These are phyloP conservation scores for Torrubiella hemipterigena DNA, from an alignment of 2,329 filamentous ascomycete genomes.

Conservation along the genomic window DNA sequence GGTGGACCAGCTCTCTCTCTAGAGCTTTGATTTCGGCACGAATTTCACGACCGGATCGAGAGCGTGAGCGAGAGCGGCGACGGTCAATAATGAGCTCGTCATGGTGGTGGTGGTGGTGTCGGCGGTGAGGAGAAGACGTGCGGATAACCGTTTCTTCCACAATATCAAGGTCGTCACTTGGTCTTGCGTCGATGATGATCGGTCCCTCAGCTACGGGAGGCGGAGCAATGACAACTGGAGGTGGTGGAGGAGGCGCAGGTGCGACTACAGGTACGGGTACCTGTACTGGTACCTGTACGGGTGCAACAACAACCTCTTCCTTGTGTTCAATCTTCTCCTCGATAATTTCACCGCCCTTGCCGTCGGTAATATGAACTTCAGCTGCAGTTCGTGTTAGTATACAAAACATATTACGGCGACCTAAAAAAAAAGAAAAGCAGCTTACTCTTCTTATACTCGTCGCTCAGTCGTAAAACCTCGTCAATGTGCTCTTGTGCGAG, in stretches of 20 bases:
- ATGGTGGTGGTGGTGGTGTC: conserved; percentile 15
- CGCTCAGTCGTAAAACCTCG: conserved; percentile 72
- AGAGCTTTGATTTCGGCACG: conserved; percentile 60
- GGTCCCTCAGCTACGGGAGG: conserved; percentile 13
- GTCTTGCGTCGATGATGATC: conserved; percentile 19
- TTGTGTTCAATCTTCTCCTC: conserved; percentile 27
- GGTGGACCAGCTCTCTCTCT: conserved; percentile 37
- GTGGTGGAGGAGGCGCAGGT: conserved; percentile 8
- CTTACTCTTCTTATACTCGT: conserved; percentile 56
- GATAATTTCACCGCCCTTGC: conserved; percentile 31
- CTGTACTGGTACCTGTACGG: too few species aligned
- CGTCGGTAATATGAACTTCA: conserved; percentile 30
- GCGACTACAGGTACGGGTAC: too few species aligned
- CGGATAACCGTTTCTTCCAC: conserved; percentile 35
- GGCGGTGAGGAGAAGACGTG: conserved; percentile 32
- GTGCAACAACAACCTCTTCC: conserved; percentile 26
- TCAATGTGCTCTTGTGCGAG: conserved; percentile 87
- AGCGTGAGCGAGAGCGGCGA: conserved; percentile 28
- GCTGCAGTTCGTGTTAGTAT: conserved; percentile 18
- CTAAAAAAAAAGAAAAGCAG: too few species aligned
- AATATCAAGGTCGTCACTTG: conserved; percentile 24
- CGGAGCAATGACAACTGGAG: conserved; percentile 14
- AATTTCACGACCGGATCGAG: conserved; percentile 49
- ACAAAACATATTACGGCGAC: too few species aligned
- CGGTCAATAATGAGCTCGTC: conserved; percentile 19